A percentile compares a stretch with the other conserved stretches of the same genome.
phyloP scores from a whole-genome alignment of 148 eudicot species.

The Vaccinium corymbosum region DNA sequence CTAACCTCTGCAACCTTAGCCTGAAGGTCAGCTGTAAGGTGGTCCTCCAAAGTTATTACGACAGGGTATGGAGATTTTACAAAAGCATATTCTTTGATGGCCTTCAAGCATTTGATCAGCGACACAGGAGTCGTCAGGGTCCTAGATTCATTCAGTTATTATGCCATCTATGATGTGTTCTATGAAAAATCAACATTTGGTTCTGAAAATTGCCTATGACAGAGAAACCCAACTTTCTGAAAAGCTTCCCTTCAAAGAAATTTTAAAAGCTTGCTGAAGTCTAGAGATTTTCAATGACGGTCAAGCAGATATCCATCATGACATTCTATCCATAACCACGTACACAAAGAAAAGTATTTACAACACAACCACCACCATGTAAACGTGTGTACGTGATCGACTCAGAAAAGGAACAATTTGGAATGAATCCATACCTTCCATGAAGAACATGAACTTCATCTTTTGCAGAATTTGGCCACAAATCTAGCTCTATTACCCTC shows the following conservation, averaged over 20 bases:
- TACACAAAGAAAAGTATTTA: background rate
- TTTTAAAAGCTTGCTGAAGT: background rate
- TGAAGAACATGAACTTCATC: constrained; percentile 87
- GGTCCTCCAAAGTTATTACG: constrained; percentile 89
- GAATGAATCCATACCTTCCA: constrained; percentile 62
- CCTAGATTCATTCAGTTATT: constrained; percentile 35
- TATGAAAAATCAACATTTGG: constrained; percentile 11
- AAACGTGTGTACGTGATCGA: background rate
- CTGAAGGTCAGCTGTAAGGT: constrained; percentile 81
- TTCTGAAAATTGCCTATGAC: background rate
- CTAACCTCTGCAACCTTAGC: constrained; percentile 52
- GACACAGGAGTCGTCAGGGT: constrained; percentile 88
- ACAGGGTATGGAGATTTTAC: constrained; percentile 79
- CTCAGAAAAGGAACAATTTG: constrained; percentile 4
- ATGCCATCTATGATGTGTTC: background rate
- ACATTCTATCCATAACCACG: background rate
- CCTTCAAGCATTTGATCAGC: constrained; percentile 68
- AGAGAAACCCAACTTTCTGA: background rate
- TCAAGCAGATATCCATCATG: background rate
- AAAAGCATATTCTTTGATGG: constrained; percentile 87
- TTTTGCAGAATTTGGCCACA: constrained; percentile 87
- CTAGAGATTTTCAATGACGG: background rate
- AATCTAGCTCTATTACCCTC: constrained; percentile 90
- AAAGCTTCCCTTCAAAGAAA: background rate
- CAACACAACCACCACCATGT: background rate